Evolutionary conservation across 2,329 filamentous ascomycete species (phyloP), one percentile per base, ranked within the genome.

Genomic region (Verticillium isaacii): DNA sequence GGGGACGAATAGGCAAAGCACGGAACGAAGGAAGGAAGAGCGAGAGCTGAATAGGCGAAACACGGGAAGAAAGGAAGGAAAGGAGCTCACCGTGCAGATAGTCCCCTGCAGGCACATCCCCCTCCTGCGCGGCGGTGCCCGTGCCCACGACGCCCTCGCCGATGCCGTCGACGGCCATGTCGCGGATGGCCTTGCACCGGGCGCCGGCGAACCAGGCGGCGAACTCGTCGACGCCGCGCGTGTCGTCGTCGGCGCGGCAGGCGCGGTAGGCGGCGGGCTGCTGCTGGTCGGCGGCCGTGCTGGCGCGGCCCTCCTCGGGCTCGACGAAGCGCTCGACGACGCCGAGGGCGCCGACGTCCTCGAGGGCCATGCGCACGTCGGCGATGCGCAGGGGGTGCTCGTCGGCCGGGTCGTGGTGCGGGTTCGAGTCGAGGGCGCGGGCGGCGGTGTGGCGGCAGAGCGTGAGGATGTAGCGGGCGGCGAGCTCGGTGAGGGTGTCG

Each of bases 401-500:
- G 45, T 19, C 45, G 29, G 58, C 29, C 2, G n/a, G 14, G 45
- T 59, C 58, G 41, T 59, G n/a, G 11, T 36, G 39, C 14, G 15
- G 37, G 29, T 54, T 45, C 25, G 29, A 91, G 67, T 88, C 85
- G 17, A 82, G 80, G 5, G 92, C 90, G 74, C 94, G 89, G 29
- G 82, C 79, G 3, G 89, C 89, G 0, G 93, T 90, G 39, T 86
- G 83, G 64, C 88, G 84, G 65, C 91, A 91, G 23, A 97, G 85
- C 3, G 91, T 78, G 25, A 86, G 79, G 62, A 98, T 79, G 75
- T 97, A 96, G 66, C 91, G 88, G 54, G 89, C 90, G 0, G 92
- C 89, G 8, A 98, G 83, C 75, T 97, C 93, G 15, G 92, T 91
- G n/a, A 97, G 75, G 11, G 91, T 89, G 77, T 98, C 93, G 62